These are phyloP conservation scores for Balakata baccata DNA, from an alignment of 345 rosid species.

Conservation along the genomic window DNA sequence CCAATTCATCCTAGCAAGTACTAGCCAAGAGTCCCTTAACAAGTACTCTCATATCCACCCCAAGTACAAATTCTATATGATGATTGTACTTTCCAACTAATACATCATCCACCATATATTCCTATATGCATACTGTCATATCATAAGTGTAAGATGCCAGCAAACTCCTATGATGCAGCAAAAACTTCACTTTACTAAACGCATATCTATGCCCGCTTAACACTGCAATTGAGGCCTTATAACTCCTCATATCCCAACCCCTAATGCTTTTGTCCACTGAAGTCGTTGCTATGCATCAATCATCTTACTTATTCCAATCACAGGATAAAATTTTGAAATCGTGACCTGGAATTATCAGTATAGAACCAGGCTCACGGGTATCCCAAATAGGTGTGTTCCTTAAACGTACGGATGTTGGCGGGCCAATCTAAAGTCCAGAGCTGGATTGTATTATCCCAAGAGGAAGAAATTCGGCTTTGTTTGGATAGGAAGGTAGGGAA, in stretches of 20 bases:
- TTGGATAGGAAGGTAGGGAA: too few relatives aligned
- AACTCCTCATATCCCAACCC: conserved; percentile 85
- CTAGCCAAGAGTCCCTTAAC: conserved; percentile 92
- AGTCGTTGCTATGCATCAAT: conserved; percentile 67
- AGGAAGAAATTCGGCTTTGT: conserved; percentile 67
- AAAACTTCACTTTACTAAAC: conserved; percentile 77
- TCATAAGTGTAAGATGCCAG: conserved; percentile 80
- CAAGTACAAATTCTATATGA: conserved; percentile 80
- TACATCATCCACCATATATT: conserved; percentile 84
- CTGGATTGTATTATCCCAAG: conserved; percentile 90
- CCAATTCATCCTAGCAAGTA: conserved; percentile 95
- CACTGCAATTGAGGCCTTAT: conserved; percentile 58
- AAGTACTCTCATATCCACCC: conserved; percentile 88
- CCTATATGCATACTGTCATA: conserved; percentile 88
- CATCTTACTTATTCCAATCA: conserved; percentile 96
- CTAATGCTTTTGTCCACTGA: conserved; percentile 74
- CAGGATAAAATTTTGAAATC: conserved; percentile 71
- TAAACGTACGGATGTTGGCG: conserved; percentile 71
- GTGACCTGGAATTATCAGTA: conserved; percentile 87
- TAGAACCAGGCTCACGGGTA: conserved; percentile 80
- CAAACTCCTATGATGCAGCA: conserved; percentile 75
- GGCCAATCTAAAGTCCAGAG: conserved; percentile 94
- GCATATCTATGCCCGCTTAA: conserved; percentile 85
- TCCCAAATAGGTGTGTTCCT: conserved; percentile 96
- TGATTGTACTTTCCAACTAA: conserved; percentile 77